Conservation (phyloP, 768 basidiomycete genomes). For the Psilocybe subaeruginosa region DNA sequence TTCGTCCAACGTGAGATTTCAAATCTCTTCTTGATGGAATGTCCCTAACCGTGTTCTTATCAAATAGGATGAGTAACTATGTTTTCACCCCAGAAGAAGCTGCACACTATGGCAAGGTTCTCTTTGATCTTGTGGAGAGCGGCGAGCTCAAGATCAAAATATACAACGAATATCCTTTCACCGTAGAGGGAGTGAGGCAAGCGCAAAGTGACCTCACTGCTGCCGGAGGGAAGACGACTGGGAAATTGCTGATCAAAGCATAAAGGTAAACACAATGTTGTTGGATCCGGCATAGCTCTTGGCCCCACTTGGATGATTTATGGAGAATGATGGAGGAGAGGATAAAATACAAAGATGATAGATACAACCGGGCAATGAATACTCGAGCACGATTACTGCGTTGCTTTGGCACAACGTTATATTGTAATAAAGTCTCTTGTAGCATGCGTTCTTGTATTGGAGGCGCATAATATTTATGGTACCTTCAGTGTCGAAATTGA, state of each 20-base stretch:
- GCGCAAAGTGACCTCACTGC: slow-evolving; percentile 76
- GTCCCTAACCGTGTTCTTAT: background rate
- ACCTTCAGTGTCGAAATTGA: too few species aligned
- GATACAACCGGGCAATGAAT: too few species aligned
- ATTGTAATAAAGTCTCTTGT: too few species aligned
- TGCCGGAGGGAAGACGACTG: slow-evolving; percentile 72
- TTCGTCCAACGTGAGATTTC: slow-evolving; percentile 70
- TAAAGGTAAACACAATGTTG: background rate
- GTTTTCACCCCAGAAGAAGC: slow-evolving; percentile 75
- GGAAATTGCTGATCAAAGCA: slow-evolving; percentile 86
- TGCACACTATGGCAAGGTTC: slow-evolving; percentile 60
- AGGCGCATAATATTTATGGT: too few species aligned
- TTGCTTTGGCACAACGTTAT: too few species aligned
- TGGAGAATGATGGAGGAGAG: background rate
- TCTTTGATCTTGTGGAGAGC: slow-evolving; percentile 62
- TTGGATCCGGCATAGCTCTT: background rate
- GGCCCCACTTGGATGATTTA: background rate
- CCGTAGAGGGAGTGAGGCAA: slow-evolving; percentile 72
- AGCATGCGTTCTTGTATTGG: too few species aligned
- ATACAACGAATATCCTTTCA: slow-evolving; percentile 82
- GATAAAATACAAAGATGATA: too few species aligned
- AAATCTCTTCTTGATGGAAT: background rate
- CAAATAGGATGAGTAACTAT: slow-evolving; percentile 69
- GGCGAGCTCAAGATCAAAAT: slow-evolving; percentile 70
- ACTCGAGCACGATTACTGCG: too few species aligned